Conservation (phyloP, 257 asterid species). For the Primulina huaijiensis region DNA sequence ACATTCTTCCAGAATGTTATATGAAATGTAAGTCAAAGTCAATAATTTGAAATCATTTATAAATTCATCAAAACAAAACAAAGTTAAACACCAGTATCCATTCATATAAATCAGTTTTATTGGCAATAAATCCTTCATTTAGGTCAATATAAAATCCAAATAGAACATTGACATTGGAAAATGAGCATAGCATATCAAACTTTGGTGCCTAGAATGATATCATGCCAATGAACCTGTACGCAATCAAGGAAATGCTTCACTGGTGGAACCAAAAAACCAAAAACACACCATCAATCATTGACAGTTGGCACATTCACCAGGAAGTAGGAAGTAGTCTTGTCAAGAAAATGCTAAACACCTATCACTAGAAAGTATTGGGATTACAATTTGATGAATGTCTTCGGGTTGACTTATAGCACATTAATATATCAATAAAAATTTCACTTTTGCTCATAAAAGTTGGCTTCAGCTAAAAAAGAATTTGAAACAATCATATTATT, state of each 20-base stretch:
- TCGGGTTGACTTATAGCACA: not conserved
- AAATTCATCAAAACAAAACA: not conserved
- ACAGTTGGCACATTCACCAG: not conserved
- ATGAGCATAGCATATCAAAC: not conserved
- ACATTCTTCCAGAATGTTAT: not conserved
- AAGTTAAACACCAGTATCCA: not conserved
- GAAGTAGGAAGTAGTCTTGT: not conserved
- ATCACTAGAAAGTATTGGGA: not conserved
- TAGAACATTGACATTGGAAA: not conserved
- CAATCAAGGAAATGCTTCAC: not conserved
- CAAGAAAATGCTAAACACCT: not conserved
- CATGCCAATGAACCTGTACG: not conserved
- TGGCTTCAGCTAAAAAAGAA: not conserved
- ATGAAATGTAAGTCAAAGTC: not conserved
- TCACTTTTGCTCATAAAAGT: no score
- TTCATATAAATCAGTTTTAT: not conserved
- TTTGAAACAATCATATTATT: not conserved
- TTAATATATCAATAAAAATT: no score
- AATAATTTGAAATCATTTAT: not conserved
- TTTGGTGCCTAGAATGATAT: not conserved
- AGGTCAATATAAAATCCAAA: not conserved
- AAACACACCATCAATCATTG: not conserved
- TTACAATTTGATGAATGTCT: not conserved
- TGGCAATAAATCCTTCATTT: not conserved
- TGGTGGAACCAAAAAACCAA: not conserved